Base-by-base conservation (phyloP, 140 eudicot species). In the Ambrosia hybrid region DNA sequence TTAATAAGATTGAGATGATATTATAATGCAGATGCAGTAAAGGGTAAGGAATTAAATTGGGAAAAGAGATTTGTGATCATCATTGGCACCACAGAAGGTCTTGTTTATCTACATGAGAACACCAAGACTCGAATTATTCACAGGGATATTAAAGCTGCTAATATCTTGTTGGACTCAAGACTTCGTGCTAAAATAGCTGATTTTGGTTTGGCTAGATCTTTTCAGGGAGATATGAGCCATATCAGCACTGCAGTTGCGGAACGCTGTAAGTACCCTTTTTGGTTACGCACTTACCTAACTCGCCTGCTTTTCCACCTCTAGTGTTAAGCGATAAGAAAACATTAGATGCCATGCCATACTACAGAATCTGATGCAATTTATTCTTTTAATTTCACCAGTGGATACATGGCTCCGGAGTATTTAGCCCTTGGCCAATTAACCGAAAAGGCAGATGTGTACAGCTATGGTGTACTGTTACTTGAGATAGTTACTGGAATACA, bases 361-460 rank as follows among this genome's bases (percentile, higher is more conserved):
- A 51, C 15, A 61, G 16, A 36, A 51, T 46, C 61, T 69, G 39
- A 76, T 76, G 7, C 57, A 51, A 10, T 68, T 60, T 63, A 46
- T 30, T 8, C 43, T 11, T 68, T 17, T 30, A 3, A 21, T 36
- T 66, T 57, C 51, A 30, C 59, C 84, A 90, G 96, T 66, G 97
- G 97, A 86, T 91, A 90, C 41, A 86, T 94, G 97, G 99, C 99
- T 49, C 99, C 97, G 12, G 97, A 87, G 79, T 94, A 94, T 79
- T 82, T 94, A 57, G 95, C 97, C 8, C 88, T 86, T 65, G 97
- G 97, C 26, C 95, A 88, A 73, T 74, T 94, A 66, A 88, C 97
- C 2, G 97, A 90, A 67, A 94, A 91, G 78, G 99, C 87, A 41
- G 99, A 94, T 57, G 96, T 94, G 63, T 90, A 94, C 83, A 90